These are phyloP conservation scores for Picochlorum sp. DNA, from an alignment of 139 green algal species.

Conservation along the genomic window DNA sequence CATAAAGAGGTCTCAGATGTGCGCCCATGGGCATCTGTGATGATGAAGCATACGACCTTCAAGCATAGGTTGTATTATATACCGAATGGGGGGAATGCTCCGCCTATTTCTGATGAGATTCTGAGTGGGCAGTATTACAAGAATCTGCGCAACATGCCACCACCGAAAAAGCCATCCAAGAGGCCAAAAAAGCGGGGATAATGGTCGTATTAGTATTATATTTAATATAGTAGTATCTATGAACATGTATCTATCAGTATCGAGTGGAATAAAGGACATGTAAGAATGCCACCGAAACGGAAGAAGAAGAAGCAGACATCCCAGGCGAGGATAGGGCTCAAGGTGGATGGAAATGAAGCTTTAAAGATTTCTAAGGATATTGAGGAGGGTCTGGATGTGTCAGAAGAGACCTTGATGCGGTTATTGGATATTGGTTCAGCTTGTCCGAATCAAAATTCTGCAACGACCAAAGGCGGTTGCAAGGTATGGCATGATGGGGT, in stretches of 20 bases:
- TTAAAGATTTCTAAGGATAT: slow-evolving; percentile 10
- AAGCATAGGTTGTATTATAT: slow-evolving; percentile 57
- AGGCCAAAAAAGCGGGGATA: slow-evolving; percentile 2
- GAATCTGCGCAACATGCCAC: neutral
- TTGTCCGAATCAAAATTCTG: too few relatives aligned
- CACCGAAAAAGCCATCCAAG: slow-evolving; percentile 9
- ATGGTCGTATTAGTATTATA: neutral
- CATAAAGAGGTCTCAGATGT: slow-evolving; percentile 56
- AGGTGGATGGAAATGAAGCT: neutral
- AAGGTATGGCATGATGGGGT: too few relatives aligned
- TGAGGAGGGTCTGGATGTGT: slow-evolving; percentile 1
- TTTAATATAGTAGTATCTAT: neutral
- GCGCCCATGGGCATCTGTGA: slow-evolving; percentile 37
- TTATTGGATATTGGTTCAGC: slow-evolving; percentile 3
- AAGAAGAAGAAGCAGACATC: too few relatives aligned
- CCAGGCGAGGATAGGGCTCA: too few relatives aligned
- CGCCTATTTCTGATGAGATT: slow-evolving; percentile 9
- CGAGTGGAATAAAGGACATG: too few relatives aligned
- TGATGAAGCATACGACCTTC: slow-evolving; percentile 57
- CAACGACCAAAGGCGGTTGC: too few relatives aligned
- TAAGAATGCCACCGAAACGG: too few relatives aligned
- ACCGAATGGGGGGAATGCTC: slow-evolving; percentile 8
- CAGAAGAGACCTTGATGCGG: slow-evolving; percentile 4
- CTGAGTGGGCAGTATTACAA: neutral
- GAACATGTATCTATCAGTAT: too few relatives aligned